Evolutionary conservation across 2,329 filamentous ascomycete genomes (phyloP).

Genomic region (Stemphylium lycopersici): DNA sequence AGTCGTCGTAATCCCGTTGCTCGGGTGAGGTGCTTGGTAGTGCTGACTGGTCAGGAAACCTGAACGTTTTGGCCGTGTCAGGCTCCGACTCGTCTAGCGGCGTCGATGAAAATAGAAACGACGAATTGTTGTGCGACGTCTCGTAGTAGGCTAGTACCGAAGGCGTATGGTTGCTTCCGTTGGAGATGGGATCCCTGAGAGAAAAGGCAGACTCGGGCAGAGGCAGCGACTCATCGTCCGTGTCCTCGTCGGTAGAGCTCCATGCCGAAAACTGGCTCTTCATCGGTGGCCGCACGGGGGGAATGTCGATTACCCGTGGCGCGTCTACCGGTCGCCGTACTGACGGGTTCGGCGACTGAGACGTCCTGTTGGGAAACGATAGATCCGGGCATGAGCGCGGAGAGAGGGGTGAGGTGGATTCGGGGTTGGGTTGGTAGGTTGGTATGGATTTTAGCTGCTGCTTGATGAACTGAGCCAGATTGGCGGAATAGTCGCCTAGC

Average conservation of each 20-base stretch:
- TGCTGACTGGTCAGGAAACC: slow-evolving; percentile 27
- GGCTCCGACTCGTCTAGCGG: slow-evolving; percentile 31
- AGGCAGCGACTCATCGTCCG: slow-evolving; percentile 32
- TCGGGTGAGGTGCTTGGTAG: slow-evolving; percentile 18
- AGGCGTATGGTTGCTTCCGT: slow-evolving; percentile 31
- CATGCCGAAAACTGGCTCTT: slow-evolving; percentile 46
- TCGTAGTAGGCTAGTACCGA: slow-evolving; percentile 44
- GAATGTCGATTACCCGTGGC: slow-evolving; percentile 38
- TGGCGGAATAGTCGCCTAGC: slow-evolving; percentile 44
- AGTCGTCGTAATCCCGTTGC: slow-evolving; percentile 25
- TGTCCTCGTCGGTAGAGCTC: slow-evolving; percentile 46
- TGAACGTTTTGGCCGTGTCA: slow-evolving; percentile 26
- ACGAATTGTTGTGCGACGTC: slow-evolving; percentile 22
- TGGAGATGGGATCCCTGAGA: slow-evolving; percentile 12
- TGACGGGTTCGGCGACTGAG: slow-evolving; percentile 28
- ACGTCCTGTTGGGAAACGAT: slow-evolving; percentile 24
- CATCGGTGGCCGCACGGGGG: slow-evolving; percentile 40
- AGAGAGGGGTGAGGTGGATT: slow-evolving; percentile 29
- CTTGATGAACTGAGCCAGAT: slow-evolving; percentile 46
- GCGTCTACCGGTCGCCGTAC: slow-evolving; percentile 25
- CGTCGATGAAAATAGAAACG: slow-evolving; percentile 43
- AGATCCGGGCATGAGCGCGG: slow-evolving; percentile 44
- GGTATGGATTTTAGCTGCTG: slow-evolving; percentile 43
- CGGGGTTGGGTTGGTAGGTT: slow-evolving; percentile 30
- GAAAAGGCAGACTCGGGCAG: slow-evolving; percentile 20